Evolutionary conservation across 768 basidiomycete genomes (phyloP).

Genomic region (Panus rudis): DNA sequence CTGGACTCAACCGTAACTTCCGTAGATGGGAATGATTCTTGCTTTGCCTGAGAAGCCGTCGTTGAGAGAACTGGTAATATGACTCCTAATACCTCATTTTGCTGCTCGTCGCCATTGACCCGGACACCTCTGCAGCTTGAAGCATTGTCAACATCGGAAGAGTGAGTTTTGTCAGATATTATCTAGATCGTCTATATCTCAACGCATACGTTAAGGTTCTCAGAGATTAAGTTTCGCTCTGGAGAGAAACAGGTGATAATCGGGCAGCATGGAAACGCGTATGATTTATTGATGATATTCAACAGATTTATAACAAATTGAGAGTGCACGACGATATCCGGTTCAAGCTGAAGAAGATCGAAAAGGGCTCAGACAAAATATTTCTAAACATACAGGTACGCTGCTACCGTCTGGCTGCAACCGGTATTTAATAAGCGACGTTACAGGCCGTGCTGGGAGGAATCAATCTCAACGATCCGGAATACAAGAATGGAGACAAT

Average conservation of each 20-base stretch:
- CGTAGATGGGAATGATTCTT: constrained; percentile 63
- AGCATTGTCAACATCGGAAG: constrained; percentile 54
- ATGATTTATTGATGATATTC: not conserved
- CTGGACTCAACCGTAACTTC: constrained; percentile 2
- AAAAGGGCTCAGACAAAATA: constrained; percentile 69
- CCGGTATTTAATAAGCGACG: not conserved
- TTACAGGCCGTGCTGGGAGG: constrained; percentile 66
- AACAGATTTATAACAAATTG: constrained; percentile 57
- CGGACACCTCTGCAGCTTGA: constrained; percentile 47
- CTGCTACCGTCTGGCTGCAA: not conserved
- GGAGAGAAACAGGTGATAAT: constrained; percentile 64
- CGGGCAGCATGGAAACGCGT: not conserved
- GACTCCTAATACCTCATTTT: constrained; percentile 8
- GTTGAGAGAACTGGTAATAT: constrained; percentile 57
- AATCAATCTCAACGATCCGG: constrained; percentile 58
- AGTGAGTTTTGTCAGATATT: constrained; percentile 39
- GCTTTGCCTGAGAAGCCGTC: constrained; percentile 46
- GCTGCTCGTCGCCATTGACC: constrained; percentile 6
- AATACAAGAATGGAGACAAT: constrained; percentile 66
- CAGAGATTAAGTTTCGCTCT: constrained; percentile 58
- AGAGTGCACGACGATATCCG: constrained; percentile 72
- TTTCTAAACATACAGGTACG: constrained; percentile 73
- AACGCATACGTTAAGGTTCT: constrained; percentile 41
- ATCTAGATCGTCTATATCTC: not conserved
- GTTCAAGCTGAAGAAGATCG: constrained; percentile 64